Conservation (phyloP, 2,329 filamentous ascomycete species). For the Fusarium brevicatenulatum region DNA sequence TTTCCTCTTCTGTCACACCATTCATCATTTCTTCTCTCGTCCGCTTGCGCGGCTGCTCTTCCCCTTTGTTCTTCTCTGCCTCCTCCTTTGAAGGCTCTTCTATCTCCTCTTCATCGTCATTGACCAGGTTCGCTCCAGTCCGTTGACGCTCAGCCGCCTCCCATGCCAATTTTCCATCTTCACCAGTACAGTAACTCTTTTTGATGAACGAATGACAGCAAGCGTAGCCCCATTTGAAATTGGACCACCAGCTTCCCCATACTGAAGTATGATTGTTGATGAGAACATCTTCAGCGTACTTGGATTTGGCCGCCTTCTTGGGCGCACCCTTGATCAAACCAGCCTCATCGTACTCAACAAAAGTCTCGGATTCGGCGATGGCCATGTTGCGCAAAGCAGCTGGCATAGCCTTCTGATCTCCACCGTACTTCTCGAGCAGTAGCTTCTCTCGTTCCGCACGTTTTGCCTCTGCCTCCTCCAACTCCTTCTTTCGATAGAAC, state of each 20-base stretch:
- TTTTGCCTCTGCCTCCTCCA: conserved; percentile 76
- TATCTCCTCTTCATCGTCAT: conserved; percentile 41
- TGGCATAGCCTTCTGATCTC: conserved; percentile 65
- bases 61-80: conserved; percentile 48
- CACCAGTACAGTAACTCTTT: conserved; percentile 97
- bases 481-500: conserved; percentile 81
- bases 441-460: conserved; percentile 74
- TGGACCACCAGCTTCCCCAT: conserved; percentile 97
- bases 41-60: conserved; percentile 68
- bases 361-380: conserved; percentile 83
- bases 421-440: conserved; percentile 85
- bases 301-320: conserved; percentile 81
- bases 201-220: conserved; percentile 95
- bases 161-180: conserved; percentile 84
- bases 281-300: conserved; percentile 88
- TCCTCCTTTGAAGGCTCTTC: conserved; percentile 45
- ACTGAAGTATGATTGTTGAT: conserved; percentile 92
- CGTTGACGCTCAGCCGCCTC: conserved; percentile 75
- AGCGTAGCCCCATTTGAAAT: conserved; percentile 94
- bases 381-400: conserved; percentile 72
- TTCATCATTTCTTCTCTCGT: conserved; percentile 81
- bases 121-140: conserved; percentile 56
- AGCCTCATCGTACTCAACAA: conserved; percentile 93
- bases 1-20: conserved; percentile 82
- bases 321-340: conserved; percentile 90